Conservation (phyloP, 2,329 filamentous ascomycete genomes). For the Penicillium aurantiogriseum region DNA sequence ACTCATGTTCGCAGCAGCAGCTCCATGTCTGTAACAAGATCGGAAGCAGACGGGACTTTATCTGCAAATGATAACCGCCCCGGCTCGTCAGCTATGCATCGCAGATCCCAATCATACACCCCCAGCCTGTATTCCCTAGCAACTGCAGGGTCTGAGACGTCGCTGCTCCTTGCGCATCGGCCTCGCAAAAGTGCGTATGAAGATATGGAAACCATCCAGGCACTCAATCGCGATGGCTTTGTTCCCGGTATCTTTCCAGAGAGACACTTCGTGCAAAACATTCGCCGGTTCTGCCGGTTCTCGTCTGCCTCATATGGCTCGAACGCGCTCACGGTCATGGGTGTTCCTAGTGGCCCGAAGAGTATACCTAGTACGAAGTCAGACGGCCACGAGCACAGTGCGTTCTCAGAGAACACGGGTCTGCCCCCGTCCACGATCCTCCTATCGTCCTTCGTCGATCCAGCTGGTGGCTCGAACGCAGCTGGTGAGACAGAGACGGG, state of each 20-base stretch:
- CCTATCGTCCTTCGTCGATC: constrained; percentile 68
- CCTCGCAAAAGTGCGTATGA: constrained; percentile 47
- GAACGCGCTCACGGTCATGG: constrained; percentile 49
- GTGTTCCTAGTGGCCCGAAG: constrained; percentile 36
- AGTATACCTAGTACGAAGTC: constrained; percentile 31
- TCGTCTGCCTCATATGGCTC: constrained; percentile 49
- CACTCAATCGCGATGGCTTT: constrained; percentile 44
- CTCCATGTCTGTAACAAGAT: constrained; percentile 43
- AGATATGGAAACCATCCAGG: constrained; percentile 44
- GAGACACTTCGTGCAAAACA: constrained; percentile 47
- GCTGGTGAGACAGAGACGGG: constrained; percentile 64
- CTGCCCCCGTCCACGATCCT: constrained; percentile 51
- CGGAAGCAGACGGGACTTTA: constrained; percentile 40
- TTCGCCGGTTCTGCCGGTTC: constrained; percentile 48
- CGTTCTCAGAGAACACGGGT: constrained; percentile 47
- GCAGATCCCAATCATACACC: constrained; percentile 40
- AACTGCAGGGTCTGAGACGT: constrained; percentile 45
- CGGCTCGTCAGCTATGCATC: constrained; percentile 32
- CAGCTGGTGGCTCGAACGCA: constrained; percentile 64
- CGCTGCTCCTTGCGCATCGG: constrained; percentile 45
- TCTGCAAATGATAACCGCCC: constrained; percentile 32
- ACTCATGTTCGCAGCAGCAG: constrained; percentile 46
- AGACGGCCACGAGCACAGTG: constrained; percentile 45
- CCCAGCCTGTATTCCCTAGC: constrained; percentile 49
- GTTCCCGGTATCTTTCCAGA: constrained; percentile 48